These are phyloP conservation scores for Imleria badia DNA, from an alignment of 768 basidiomycete genomes.

Conservation along the genomic window DNA sequence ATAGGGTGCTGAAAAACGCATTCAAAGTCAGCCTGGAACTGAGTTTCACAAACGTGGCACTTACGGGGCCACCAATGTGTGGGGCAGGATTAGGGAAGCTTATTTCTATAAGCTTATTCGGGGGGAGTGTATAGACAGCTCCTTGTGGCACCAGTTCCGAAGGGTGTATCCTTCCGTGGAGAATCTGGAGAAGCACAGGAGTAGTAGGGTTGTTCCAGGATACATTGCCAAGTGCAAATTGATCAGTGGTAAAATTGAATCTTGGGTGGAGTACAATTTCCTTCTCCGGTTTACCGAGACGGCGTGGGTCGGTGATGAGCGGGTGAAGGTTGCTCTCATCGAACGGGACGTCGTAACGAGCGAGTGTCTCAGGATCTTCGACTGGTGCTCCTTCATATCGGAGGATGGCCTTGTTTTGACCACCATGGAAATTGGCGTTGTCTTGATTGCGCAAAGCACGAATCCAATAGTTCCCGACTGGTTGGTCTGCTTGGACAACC, in stretches of 20 bases:
- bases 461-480: conserved; percentile 57
- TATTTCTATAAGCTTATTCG: conserved; percentile 45
- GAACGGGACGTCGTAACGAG: not conserved
- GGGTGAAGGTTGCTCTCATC: not conserved
- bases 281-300: not conserved
- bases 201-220: conserved; percentile 33
- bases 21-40: not conserved
- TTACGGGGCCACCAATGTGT: conserved; percentile 28
- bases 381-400: not conserved
- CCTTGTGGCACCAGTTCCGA: conserved; percentile 48
- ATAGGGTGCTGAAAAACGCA: conserved; percentile 31
- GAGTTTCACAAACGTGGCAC: not conserved
- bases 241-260: not conserved
- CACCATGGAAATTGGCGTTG: not conserved
- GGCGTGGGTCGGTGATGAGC: not conserved
- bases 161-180: conserved; percentile 48
- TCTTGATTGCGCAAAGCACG: conserved; percentile 39
- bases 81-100: conserved; percentile 37
- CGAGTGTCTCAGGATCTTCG: not conserved
- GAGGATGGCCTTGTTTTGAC: not conserved
- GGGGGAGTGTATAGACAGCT: conserved; percentile 44
- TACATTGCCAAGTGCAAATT: not conserved
- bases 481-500: conserved; percentile 14
- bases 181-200: conserved; percentile 27
- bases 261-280: not conserved